Evolutionary conservation across 345 rosid species (phyloP).

Genomic region (Microthlaspi erraticum): DNA sequence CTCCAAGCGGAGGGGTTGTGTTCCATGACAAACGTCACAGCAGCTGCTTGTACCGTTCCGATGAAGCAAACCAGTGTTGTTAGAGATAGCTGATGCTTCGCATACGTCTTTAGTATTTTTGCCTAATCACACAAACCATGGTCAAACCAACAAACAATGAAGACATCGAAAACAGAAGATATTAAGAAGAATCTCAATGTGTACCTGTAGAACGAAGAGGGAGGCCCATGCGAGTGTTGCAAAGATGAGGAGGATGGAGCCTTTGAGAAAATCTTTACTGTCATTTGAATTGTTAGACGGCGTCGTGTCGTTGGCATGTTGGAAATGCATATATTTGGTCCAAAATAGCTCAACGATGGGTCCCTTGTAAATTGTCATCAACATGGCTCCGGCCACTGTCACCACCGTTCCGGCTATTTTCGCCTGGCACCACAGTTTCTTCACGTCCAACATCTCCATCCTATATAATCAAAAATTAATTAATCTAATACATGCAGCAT

Average conservation of each 20-base stretch:
- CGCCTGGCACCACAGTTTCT: constrained; percentile 67
- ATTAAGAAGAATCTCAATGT: constrained; percentile 11
- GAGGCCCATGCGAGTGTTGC: constrained; percentile 64
- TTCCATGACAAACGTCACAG: constrained; percentile 57
- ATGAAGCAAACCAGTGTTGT: constrained; percentile 67
- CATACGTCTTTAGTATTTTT: constrained; percentile 66
- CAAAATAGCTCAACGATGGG: constrained; percentile 66
- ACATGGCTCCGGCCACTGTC: constrained; percentile 85
- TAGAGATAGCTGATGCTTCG: constrained; percentile 67
- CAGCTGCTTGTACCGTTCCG: constrained; percentile 66
- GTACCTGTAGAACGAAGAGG: constrained; percentile 67
- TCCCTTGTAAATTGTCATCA: constrained; percentile 75
- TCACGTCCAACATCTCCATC: constrained; percentile 71
- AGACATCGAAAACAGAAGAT: neutral
- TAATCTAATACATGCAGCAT: too few species aligned
- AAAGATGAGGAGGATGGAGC: constrained; percentile 53
- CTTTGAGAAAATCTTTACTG: constrained; percentile 60
- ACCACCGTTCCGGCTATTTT: constrained; percentile 77
- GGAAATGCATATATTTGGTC: constrained; percentile 49
- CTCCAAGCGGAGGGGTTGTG: constrained; percentile 58
- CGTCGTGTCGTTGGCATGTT: constrained; percentile 33
- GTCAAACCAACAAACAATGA: constrained; percentile 4
- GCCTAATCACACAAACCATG: constrained; percentile 51
- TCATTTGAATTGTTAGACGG: constrained; percentile 36
- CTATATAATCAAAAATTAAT: constrained; percentile 45